phyloP scores from a whole-genome alignment of 805 yeast species.

The Yarrowia sp. region DNA sequence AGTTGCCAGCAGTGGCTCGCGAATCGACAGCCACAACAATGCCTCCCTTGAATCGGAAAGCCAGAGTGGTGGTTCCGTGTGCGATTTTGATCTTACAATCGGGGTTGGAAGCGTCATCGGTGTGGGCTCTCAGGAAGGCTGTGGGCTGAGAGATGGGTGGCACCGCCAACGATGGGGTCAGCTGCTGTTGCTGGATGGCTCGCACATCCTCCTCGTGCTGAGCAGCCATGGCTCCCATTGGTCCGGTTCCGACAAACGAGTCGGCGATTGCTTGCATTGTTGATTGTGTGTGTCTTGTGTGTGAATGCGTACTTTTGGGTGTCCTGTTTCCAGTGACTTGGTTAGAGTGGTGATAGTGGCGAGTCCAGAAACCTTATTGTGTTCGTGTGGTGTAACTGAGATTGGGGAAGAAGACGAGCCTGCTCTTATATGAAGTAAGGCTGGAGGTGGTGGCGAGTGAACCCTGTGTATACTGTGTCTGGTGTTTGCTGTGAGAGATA shows the following conservation, averaged over 20 bases:
- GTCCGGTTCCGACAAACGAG: constrained; percentile 29
- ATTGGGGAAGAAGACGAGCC: background rate
- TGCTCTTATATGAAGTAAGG: background rate
- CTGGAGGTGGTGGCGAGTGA: background rate
- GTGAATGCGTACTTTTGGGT: background rate
- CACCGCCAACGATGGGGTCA: constrained; percentile 32
- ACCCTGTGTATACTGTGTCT: no score
- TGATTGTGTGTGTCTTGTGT: constrained; percentile 5
- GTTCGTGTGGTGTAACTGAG: background rate
- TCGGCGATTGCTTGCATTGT: constrained; percentile 38
- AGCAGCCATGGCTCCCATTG: constrained; percentile 25
- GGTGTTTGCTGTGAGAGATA: no score
- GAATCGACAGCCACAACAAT: constrained; percentile 95
- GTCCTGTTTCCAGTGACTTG: constrained; percentile 1
- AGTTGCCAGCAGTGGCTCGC: constrained; percentile 95
- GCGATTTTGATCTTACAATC: constrained; percentile 95
- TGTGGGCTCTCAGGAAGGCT: constrained; percentile 93
- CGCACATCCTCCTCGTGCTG: constrained; percentile 28
- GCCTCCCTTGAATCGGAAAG: constrained; percentile 94
- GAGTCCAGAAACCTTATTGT: background rate
- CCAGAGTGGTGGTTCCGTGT: constrained; percentile 98
- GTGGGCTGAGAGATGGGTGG: constrained; percentile 54
- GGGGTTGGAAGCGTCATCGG: constrained; percentile 89
- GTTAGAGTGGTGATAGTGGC: constrained; percentile 21
- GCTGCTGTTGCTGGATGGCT: constrained; percentile 26